Conservation (phyloP, 345 rosid species). For the Hibiscus mutabilis region DNA sequence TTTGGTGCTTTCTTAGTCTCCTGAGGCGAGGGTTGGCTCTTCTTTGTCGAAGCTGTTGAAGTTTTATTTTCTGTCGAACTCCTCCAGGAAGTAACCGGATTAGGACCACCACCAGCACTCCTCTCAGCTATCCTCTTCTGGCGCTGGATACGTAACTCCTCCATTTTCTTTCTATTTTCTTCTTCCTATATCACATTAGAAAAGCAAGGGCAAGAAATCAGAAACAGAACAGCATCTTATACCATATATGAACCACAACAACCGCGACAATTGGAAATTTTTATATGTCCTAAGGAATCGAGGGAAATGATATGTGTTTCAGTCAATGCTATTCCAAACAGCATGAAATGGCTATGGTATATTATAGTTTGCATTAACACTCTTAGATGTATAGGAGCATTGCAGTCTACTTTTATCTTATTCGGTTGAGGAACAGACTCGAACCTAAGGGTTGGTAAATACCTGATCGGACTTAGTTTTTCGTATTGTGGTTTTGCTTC, state of each 20-base stretch:
- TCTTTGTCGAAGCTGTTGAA: conserved; percentile 14
- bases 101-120: conserved; percentile 41
- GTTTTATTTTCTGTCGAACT: conserved; percentile 27
- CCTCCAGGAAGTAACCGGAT: conserved; percentile 36
- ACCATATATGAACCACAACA: not conserved
- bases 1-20: conserved; percentile 39
- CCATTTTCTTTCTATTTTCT: conserved; percentile 69
- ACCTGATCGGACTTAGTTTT: conserved; percentile 69
- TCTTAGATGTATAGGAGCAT: not conserved
- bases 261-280: not conserved
- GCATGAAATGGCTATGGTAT: not conserved
- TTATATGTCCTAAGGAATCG: not conserved
- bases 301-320: not conserved
- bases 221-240: not conserved
- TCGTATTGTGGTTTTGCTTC: conserved; percentile 45
- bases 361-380: not conserved
- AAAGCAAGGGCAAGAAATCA: not conserved
- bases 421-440: not conserved
- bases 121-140: conserved; percentile 94
- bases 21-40: conserved; percentile 31
- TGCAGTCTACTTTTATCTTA: not conserved
- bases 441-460: conserved; percentile 4
- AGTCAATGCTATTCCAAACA: not conserved
- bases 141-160: conserved; percentile 63
- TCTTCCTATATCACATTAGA: conserved; percentile 55